A percentile compares a stretch with the other conserved stretches of the same genome.
Evolutionary conservation across 495 filamentous ascomycete genomes (phyloP).

Genomic region (Aspergillus affinis): DNA sequence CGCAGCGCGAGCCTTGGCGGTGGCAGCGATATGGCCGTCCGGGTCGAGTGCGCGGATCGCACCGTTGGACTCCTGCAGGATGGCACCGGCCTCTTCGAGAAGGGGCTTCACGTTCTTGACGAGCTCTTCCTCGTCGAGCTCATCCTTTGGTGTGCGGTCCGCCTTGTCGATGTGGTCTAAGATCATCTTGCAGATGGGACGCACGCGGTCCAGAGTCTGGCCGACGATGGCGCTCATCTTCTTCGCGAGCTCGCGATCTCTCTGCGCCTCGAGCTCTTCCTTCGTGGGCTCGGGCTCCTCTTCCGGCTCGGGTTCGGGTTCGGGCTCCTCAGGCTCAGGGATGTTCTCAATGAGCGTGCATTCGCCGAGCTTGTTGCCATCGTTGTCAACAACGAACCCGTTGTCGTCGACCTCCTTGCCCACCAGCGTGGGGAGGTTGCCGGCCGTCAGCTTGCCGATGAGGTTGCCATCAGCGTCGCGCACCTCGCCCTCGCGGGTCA

Average conservation of each 20-base stretch:
- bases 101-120: constrained; percentile 83
- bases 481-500: constrained; percentile 82
- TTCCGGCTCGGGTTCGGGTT: constrained; percentile 31
- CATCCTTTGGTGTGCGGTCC: constrained; percentile 80
- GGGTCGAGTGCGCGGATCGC: constrained; percentile 88
- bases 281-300: constrained; percentile 50
- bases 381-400: constrained; percentile 78
- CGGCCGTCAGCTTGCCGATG: constrained; percentile 75
- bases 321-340: constrained; percentile 41
- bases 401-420: constrained; percentile 85
- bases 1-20: constrained; percentile 78
- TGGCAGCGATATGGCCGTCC: constrained; percentile 79
- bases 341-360: constrained; percentile 78
- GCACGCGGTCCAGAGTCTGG: constrained; percentile 78
- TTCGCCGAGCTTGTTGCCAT: constrained; percentile 78
- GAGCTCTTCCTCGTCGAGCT: constrained; percentile 86
- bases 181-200: constrained; percentile 86
- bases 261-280: constrained; percentile 56
- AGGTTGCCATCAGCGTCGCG: constrained; percentile 78
- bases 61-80: constrained; percentile 86
- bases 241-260: constrained; percentile 72
- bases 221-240: constrained; percentile 74
- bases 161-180: constrained; percentile 76
- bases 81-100: constrained; percentile 78
- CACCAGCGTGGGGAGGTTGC: constrained; percentile 65